Evolutionary conservation across 169 alveolate species (phyloP).

Genomic region (Cryptosporidium bovis): DNA sequence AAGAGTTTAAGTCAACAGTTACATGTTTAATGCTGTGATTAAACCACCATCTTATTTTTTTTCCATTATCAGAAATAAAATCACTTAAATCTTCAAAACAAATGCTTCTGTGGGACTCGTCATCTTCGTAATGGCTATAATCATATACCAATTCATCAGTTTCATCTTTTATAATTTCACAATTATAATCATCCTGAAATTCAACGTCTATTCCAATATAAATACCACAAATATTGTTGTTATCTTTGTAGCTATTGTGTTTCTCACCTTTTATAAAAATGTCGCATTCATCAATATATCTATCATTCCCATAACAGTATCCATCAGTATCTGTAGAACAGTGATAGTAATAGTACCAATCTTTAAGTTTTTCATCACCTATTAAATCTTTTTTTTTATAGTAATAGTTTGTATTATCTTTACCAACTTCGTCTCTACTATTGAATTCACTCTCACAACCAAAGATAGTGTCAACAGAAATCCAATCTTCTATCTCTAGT

Average conservation of each 20-base stretch:
- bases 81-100: slow-evolving; percentile 10
- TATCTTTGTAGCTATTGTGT: slow-evolving; percentile 4
- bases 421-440: too few relatives aligned
- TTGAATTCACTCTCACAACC: too few relatives aligned
- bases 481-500: too few relatives aligned
- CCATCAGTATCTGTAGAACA: slow-evolving; percentile 6
- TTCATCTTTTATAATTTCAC: too few relatives aligned
- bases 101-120: slow-evolving; percentile 25
- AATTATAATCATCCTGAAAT: background rate
- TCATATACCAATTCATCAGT: too few relatives aligned
- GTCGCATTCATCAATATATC: too few relatives aligned
- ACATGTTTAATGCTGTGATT: slow-evolving; percentile 52
- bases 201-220: slow-evolving; percentile 2
- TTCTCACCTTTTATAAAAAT: background rate
- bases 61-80: background rate
- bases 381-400: too few relatives aligned
- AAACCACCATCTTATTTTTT: slow-evolving; percentile 61
- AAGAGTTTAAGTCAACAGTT: slow-evolving; percentile 8
- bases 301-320: background rate
- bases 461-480: too few relatives aligned
- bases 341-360: background rate
- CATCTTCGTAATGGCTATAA: background rate
- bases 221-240: background rate
- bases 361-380: too few relatives aligned
- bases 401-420: too few relatives aligned